A percentile compares a stretch with the other conserved stretches of the same genome.
phyloP scores from a whole-genome alignment of 306 rosid genomes.

The Sicyos edulis region DNA sequence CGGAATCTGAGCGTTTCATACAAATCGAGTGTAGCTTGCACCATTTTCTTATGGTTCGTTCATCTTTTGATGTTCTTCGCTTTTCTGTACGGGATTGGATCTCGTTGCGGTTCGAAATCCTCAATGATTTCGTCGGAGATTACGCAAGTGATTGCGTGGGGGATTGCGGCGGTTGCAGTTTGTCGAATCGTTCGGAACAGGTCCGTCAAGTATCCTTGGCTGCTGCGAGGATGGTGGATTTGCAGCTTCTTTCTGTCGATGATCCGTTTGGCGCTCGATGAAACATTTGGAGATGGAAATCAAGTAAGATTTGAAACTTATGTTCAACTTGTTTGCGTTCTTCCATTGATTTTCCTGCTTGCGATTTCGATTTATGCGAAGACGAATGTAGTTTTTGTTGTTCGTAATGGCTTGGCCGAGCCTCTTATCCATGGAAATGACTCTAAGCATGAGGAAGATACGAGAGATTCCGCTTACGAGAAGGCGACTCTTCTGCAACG shows the following conservation, averaged over 20 bases:
- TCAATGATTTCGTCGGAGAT: slow-evolving; percentile 44
- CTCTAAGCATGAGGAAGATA: slow-evolving; percentile 27
- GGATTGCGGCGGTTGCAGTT: slow-evolving; percentile 33
- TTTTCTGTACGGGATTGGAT: slow-evolving; percentile 37
- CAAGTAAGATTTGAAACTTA: slow-evolving; percentile 35
- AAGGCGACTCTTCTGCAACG: slow-evolving; percentile 61
- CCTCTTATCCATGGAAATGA: slow-evolving; percentile 55
- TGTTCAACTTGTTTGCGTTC: slow-evolving; percentile 40
- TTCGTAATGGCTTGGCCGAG: slow-evolving; percentile 37
- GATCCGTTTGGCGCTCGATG: slow-evolving; percentile 33
- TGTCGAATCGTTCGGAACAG: slow-evolving; percentile 29
- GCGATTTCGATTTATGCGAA: slow-evolving; percentile 57
- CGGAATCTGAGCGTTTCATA: slow-evolving; percentile 33
- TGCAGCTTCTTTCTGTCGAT: slow-evolving; percentile 50
- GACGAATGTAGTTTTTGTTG: slow-evolving; percentile 35
- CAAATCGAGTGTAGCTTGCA: slow-evolving; percentile 46
- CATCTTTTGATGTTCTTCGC: slow-evolving; percentile 37
- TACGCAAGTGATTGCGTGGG: slow-evolving; percentile 50
- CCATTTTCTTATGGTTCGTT: slow-evolving; percentile 33
- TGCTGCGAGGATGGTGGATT: slow-evolving; percentile 79
- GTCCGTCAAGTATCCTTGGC: slow-evolving; percentile 49
- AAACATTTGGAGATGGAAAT: slow-evolving; percentile 28
- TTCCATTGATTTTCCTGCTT: slow-evolving; percentile 48
- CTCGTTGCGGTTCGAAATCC: slow-evolving; percentile 36
- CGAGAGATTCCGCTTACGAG: slow-evolving; percentile 50